Evolutionary conservation across 1,284 basidiomycete species (phyloP).

Genomic region (Sparassis latifolia): DNA sequence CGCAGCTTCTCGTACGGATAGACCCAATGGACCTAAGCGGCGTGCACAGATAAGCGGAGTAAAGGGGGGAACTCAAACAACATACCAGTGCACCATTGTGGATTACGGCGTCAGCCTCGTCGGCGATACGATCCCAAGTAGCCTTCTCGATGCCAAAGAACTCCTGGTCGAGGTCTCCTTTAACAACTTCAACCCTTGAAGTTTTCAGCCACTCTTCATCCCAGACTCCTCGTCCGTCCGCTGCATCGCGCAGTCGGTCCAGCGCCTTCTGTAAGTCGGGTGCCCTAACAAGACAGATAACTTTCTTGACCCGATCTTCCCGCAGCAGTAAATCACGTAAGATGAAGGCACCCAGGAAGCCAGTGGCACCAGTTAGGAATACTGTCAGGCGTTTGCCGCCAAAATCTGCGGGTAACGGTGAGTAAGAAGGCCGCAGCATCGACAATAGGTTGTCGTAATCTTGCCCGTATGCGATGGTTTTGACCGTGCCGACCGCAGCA

Average conservation of each 20-base stretch:
- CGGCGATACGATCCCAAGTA: conserved; percentile 65
- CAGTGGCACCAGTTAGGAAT: conserved; percentile 96
- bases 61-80: conserved; percentile 6
- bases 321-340: conserved; percentile 75
- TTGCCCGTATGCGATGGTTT: conserved; percentile 61
- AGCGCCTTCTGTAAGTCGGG: conserved; percentile 60
- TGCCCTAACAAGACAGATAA: conserved; percentile 88
- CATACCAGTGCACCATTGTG: conserved; percentile 95
- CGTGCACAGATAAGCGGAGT: neutral
- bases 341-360: conserved; percentile 94
- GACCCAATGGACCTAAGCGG: conserved; percentile 89
- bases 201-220: conserved; percentile 77
- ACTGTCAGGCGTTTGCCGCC: conserved; percentile 58
- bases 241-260: conserved; percentile 68
- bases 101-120: conserved; percentile 80
- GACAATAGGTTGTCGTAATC: conserved; percentile 70
- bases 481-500: conserved; percentile 14
- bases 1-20: conserved; percentile 96
- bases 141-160: conserved; percentile 69
- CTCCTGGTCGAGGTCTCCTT: conserved; percentile 82
- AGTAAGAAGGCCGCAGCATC: conserved; percentile 58
- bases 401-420: conserved; percentile 47
- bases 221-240: conserved; percentile 90
- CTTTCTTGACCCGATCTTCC: conserved; percentile 66
- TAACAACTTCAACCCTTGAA: conserved; percentile 74